phyloP scores from a whole-genome alignment of 495 filamentous ascomycete genomes.

The Bathelium albidoporum region DNA sequence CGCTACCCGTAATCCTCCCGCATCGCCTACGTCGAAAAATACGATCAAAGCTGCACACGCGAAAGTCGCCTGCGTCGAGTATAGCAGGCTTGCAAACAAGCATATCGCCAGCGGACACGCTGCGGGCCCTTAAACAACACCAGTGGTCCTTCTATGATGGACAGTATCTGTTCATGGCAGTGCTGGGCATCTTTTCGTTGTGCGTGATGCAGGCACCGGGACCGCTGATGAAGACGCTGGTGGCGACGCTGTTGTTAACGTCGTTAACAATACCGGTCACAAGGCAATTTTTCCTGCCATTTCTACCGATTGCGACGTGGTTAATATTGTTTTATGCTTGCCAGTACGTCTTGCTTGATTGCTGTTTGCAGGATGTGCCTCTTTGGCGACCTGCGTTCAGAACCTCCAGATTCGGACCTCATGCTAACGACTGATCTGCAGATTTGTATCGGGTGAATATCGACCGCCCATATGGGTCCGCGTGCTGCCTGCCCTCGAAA shows the following conservation, averaged over 20 bases:
- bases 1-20: conserved; percentile 48
- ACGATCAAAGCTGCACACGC: conserved; percentile 58
- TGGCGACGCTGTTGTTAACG: conserved; percentile 52
- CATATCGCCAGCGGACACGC: conserved; percentile 61
- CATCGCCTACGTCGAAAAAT: conserved; percentile 63
- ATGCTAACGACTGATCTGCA: conserved; percentile 28
- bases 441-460: conserved; percentile 76
- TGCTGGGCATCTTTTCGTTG: conserved; percentile 68
- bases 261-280: conserved; percentile 79
- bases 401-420: background rate
- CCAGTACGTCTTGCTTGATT: conserved; percentile 58
- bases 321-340: conserved; percentile 81
- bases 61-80: conserved; percentile 58
- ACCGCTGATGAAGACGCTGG: conserved; percentile 57
- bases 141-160: conserved; percentile 79
- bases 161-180: conserved; percentile 67
- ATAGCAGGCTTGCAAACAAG: conserved; percentile 74
- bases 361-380: background rate
- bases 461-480: conserved; percentile 89
- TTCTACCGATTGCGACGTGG: conserved; percentile 73
- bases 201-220: conserved; percentile 67
- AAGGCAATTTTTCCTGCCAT: conserved; percentile 82
- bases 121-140: conserved; percentile 60
- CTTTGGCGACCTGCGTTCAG: conserved; percentile 8
- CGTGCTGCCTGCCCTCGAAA: conserved; percentile 88